Conservation (phyloP, 805 yeast genomes). For the Cyberlindnera bimundalis region DNA sequence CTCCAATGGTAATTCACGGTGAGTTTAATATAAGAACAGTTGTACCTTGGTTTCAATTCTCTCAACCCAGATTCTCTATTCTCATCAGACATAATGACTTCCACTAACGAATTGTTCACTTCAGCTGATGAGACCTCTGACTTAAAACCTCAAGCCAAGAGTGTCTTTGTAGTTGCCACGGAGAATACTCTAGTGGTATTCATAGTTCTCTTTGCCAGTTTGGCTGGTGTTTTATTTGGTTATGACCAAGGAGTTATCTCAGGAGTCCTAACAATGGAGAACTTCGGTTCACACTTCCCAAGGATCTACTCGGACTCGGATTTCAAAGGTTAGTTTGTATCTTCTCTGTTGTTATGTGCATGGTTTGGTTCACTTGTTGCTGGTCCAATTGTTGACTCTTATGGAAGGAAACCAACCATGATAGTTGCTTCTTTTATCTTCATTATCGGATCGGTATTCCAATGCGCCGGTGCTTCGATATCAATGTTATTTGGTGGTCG, state of each 20-base stretch:
- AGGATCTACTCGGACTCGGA: constrained; percentile 5
- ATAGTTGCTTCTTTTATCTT: constrained; percentile 36
- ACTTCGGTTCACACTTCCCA: constrained; percentile 11
- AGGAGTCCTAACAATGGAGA: constrained; percentile 1
- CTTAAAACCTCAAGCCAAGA: constrained; percentile 1
- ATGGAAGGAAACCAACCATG: constrained; percentile 38
- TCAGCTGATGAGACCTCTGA: neutral
- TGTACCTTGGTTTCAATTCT: no score
- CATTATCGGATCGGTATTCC: constrained; percentile 40
- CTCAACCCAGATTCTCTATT: no score
- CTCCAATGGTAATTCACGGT: no score
- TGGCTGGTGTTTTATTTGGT: constrained; percentile 10
- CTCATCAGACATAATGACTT: neutral
- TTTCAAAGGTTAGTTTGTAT: constrained; percentile 12
- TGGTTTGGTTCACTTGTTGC: constrained; percentile 41
- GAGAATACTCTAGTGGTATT: constrained; percentile 4
- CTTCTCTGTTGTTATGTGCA: constrained; percentile 29
- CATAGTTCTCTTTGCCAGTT: constrained; percentile 4
- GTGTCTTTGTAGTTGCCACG: constrained; percentile 1
- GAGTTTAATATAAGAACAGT: no score
- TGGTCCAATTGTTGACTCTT: constrained; percentile 38
- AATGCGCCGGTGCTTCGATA: constrained; percentile 30
- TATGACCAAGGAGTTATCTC: constrained; percentile 11
- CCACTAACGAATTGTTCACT: neutral
- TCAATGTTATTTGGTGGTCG: constrained; percentile 47